Evolutionary conservation across 805 yeast species (phyloP).

Genomic region (Blastobotrys mokoenaii): DNA sequence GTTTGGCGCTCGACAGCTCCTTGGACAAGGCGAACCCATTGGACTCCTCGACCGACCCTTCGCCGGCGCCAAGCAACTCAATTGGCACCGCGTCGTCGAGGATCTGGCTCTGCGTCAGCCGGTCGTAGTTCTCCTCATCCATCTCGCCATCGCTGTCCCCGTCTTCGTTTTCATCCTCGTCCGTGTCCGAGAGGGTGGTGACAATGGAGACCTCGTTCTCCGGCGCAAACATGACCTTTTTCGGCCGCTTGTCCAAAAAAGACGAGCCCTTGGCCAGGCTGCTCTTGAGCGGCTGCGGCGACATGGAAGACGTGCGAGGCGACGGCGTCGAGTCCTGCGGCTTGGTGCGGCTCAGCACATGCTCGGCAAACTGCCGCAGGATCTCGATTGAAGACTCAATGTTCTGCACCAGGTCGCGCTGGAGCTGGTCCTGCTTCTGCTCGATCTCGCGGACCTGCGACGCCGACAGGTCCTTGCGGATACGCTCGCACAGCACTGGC

Average conservation of each 20-base stretch:
- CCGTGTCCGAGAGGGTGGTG: too few species aligned
- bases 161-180: not conserved
- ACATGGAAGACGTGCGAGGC: not conserved
- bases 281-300: constrained; percentile 3
- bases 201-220: constrained; percentile 1
- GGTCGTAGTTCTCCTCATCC: not conserved
- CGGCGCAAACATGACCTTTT: constrained; percentile 4
- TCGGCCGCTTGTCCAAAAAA: not conserved
- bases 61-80: too few species aligned
- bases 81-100: not conserved
- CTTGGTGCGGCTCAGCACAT: not conserved
- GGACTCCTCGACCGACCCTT: not conserved
- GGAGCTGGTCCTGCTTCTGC: not conserved
- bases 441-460: not conserved
- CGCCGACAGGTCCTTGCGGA: not conserved
- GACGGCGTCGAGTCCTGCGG: not conserved
- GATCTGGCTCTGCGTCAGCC: not conserved
- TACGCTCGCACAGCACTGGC: not conserved
- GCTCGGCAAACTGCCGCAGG: not conserved
- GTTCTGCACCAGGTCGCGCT: not conserved
- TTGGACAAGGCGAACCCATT: not conserved
- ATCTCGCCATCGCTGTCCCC: not conserved
- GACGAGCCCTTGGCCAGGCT: constrained; percentile 5
- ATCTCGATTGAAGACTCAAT: not conserved
- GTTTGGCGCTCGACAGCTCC: not conserved